These are phyloP conservation scores for Xylaria longipes DNA, from an alignment of 495 filamentous ascomycete genomes.

Conservation along the genomic window DNA sequence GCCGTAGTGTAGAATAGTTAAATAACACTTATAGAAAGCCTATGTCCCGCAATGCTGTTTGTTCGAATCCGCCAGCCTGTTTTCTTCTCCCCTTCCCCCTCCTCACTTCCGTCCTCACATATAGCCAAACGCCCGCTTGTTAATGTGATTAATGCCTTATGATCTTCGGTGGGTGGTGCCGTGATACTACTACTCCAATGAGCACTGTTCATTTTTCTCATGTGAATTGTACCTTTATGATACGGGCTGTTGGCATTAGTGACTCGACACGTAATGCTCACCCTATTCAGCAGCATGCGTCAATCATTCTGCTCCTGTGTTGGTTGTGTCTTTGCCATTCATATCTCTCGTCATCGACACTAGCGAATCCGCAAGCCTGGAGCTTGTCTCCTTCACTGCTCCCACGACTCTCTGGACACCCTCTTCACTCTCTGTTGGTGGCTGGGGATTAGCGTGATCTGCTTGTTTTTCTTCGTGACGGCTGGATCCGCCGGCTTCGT, in stretches of 20 bases:
- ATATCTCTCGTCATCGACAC: constrained; percentile 31
- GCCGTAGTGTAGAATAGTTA: not conserved
- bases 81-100: not conserved
- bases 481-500: constrained; percentile 21
- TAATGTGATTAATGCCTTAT: not conserved
- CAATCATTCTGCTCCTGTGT: not conserved
- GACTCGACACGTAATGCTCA: not conserved
- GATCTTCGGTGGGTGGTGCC: not conserved
- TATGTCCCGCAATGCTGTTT: not conserved
- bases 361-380: constrained; percentile 35
- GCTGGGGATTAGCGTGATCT: constrained; percentile 8
- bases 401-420: constrained; percentile 24
- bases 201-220: not conserved
- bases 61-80: not conserved
- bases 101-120: not conserved
- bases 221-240: not conserved
- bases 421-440: constrained; percentile 11
- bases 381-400: constrained; percentile 31
- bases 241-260: not conserved
- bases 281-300: not conserved
- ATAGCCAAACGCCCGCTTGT: not conserved
- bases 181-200: not conserved
- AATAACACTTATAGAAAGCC: not conserved
- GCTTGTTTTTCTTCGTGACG: constrained; percentile 8
- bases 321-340: constrained; percentile 17